Evolutionary conservation across 1,284 basidiomycete species (phyloP), one percentile per base, ranked within the genome.

Genomic region (Malassezia sympodialis): DNA sequence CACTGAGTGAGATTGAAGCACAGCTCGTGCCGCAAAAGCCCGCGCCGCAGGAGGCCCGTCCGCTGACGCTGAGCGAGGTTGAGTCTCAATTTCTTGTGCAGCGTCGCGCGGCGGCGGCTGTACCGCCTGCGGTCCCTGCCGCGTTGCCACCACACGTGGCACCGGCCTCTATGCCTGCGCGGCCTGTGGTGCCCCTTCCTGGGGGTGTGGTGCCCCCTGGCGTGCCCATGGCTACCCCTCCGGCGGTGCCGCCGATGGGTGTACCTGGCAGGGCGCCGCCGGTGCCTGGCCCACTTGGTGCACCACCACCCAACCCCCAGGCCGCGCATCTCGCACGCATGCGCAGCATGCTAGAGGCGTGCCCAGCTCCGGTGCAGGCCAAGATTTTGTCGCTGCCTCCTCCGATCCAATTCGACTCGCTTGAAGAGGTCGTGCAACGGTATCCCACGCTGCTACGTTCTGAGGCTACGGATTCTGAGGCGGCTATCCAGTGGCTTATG

Each of bases 41-140:
- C 7, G 39, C 41, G n/a, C 37, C 24, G 4, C 19, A 27, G 28
- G 26, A 64, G 48, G 54, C 61, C 31, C 67, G 82, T 32, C 81
- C 82, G 28, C 83, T 85, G 53, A 93, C 89, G 0, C 76, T 96
- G 24, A 87, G 90, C 62, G 90, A 96, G 74, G 88, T 96, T 59
- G 93, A 98, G 75, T 85, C 87, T 3, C 88, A 96, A 76, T 88
- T 70, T 35, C 63, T 59, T 24, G 60, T 58, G 30, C 53, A 53
- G 27, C 59, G 62, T 40, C 50, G 32, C 0, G 34, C 41, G 17
- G 54, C 47, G 11, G 49, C 37, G 0, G 45, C 49, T 17, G 23
- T 28, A 14, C 32, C 24, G 17, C 39, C 51, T 21, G 45, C 57
- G 23, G 14, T 43, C 43, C 47, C 61, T 27, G n/a, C 43, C 11